A percentile compares a stretch with the other conserved stretches of the same genome.
These are phyloP conservation scores for Capsicum chinense DNA, from an alignment of 257 asterid species.

Conservation along the genomic window DNA sequence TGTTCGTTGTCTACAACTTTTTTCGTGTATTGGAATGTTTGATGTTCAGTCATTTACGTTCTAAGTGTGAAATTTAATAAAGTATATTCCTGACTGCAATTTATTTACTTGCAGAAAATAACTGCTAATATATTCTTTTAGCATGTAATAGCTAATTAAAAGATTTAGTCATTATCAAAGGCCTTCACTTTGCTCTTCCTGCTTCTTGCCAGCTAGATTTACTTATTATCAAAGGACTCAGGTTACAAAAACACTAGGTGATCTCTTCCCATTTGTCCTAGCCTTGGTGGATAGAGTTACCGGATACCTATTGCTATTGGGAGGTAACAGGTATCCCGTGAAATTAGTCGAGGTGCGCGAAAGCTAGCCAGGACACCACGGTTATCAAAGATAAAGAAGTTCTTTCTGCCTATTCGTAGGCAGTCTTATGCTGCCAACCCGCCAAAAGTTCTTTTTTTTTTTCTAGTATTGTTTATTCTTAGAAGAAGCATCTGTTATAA, in stretches of 20 bases:
- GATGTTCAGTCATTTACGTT: constrained; percentile 21
- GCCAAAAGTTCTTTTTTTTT: background rate
- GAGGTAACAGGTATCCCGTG: too few species aligned
- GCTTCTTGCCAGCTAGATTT: background rate
- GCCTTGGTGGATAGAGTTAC: too few species aligned
- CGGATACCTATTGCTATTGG: too few species aligned
- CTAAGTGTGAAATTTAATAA: background rate
- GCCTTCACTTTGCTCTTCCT: background rate
- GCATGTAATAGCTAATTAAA: background rate
- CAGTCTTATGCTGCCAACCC: background rate
- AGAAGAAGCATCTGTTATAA: background rate
- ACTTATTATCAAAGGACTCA: too few species aligned
- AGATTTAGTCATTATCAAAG: constrained; percentile 10
- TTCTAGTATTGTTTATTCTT: background rate
- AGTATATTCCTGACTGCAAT: background rate
- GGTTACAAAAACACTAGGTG: too few species aligned
- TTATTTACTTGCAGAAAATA: background rate
- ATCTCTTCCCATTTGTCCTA: too few species aligned
- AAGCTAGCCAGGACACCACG: too few species aligned
- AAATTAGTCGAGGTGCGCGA: too few species aligned
- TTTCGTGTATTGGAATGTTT: background rate
- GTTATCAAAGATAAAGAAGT: too few species aligned
- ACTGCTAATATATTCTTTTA: background rate
- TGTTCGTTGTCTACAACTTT: background rate
- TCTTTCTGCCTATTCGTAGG: background rate